These are phyloP conservation scores for Naematelia aurantialba DNA, from an alignment of 768 basidiomycete species.

Conservation along the genomic window DNA sequence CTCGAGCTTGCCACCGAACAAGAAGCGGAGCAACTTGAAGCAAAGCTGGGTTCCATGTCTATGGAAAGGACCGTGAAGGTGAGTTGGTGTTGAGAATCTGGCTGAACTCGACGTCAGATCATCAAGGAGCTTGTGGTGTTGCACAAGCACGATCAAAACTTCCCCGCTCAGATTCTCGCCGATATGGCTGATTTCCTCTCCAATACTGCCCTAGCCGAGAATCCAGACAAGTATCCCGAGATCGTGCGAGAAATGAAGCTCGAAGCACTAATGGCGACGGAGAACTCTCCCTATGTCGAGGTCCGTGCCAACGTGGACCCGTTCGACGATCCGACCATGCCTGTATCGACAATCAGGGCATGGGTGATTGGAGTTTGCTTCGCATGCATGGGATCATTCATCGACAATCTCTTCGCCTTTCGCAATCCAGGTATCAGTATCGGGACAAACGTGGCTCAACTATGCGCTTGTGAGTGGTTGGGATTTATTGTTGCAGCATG, in stretches of 20 bases:
- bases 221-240: slow-evolving; percentile 20
- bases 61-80: neutral
- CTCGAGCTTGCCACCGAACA: neutral
- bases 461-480: slow-evolving; percentile 56
- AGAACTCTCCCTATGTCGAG: slow-evolving; percentile 82
- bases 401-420: slow-evolving; percentile 59
- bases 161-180: slow-evolving; percentile 20
- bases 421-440: slow-evolving; percentile 60
- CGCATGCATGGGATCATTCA: slow-evolving; percentile 52
- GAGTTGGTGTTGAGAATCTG: too few species aligned
- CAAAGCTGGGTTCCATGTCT: neutral
- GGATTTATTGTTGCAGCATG: too few species aligned
- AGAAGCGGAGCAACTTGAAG: neutral
- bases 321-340: slow-evolving; percentile 38
- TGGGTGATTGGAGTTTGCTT: slow-evolving; percentile 51
- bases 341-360: slow-evolving; percentile 40
- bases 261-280: slow-evolving; percentile 35
- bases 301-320: slow-evolving; percentile 63
- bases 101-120: slow-evolving; percentile 20
- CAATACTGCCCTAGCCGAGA: slow-evolving; percentile 15
- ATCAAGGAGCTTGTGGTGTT: slow-evolving; percentile 17
- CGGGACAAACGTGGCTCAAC: slow-evolving; percentile 68
- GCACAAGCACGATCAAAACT: slow-evolving; percentile 39
- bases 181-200: slow-evolving; percentile 23
- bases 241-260: slow-evolving; percentile 38